Conservation (phyloP, 257 asterid species). For the Solanum dulcamara region DNA sequence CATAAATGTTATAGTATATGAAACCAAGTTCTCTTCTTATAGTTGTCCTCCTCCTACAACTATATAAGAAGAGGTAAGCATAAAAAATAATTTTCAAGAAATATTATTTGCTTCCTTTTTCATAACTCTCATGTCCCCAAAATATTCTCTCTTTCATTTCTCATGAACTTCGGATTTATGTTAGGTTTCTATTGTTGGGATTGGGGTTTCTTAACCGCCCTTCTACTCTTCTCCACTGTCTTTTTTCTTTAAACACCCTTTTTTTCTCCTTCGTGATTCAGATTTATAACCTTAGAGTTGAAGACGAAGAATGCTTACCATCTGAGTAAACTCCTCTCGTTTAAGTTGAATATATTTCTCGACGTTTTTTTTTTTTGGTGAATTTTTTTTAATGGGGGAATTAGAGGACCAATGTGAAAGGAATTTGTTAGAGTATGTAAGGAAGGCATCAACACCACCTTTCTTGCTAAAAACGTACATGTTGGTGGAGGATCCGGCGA, state of each 20-base stretch:
- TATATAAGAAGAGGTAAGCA: neutral
- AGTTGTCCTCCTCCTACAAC: neutral
- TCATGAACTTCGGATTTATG: slow-evolving; percentile 75
- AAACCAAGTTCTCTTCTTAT: neutral
- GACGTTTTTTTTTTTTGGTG: neutral
- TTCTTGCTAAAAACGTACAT: slow-evolving; percentile 75
- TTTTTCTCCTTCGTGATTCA: neutral
- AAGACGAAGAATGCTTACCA: neutral
- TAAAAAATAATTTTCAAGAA: neutral
- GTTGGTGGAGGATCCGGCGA: slow-evolving; percentile 83
- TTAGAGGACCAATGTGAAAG: neutral
- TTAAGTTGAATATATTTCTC: no score
- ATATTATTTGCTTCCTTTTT: neutral
- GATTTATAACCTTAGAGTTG: neutral
- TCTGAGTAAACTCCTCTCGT: neutral
- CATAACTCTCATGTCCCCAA: neutral
- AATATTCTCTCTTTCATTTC: slow-evolving; percentile 23
- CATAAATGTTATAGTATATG: neutral
- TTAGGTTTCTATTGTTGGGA: slow-evolving; percentile 86
- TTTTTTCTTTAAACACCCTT: no score
- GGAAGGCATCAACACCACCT: slow-evolving; percentile 70
- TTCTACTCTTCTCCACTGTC: slow-evolving; percentile 55
- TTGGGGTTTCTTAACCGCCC: slow-evolving; percentile 82
- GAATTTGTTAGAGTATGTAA: slow-evolving; percentile 43
- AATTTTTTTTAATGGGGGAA: neutral